phyloP scores from a whole-genome alignment of 2,329 filamentous ascomycete species.

The Scedosporium minutisporum region DNA sequence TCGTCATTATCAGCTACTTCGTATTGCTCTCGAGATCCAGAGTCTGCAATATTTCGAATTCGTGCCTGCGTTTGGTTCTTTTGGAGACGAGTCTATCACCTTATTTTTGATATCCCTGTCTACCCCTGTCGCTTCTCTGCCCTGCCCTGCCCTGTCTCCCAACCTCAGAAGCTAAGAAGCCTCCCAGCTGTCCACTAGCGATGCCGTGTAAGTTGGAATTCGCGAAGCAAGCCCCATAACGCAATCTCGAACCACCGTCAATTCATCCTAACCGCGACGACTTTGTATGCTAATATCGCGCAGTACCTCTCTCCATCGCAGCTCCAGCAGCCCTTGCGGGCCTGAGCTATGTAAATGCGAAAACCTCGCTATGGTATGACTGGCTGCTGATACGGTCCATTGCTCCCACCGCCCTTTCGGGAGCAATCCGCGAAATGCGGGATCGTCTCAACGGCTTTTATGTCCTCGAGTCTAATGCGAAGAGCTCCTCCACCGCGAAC shows the following conservation, averaged over 20 bases:
- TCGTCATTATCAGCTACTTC: no score
- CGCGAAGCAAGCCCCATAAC: neutral
- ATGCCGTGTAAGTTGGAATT: neutral
- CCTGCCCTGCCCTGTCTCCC: neutral
- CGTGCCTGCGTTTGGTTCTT: no score
- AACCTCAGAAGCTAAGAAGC: neutral
- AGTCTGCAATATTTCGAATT: no score
- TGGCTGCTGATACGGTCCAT: conserved; percentile 45
- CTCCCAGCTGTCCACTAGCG: neutral
- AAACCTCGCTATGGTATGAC: conserved; percentile 58
- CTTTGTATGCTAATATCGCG: neutral
- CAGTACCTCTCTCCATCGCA: conserved; percentile 25
- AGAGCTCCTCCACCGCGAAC: conserved; percentile 37
- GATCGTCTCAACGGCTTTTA: conserved; percentile 69
- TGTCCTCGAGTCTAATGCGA: conserved; percentile 57
- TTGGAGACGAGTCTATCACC: no score
- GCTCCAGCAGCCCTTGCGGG: conserved; percentile 55
- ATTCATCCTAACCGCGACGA: neutral
- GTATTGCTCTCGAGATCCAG: no score
- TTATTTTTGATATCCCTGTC: neutral
- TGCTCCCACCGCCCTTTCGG: conserved; percentile 32
- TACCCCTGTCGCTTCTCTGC: neutral
- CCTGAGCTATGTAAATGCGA: conserved; percentile 72
- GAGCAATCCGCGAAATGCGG: conserved; percentile 37
- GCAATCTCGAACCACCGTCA: no score